Conservation (phyloP, 1,284 basidiomycete genomes). For the Violaceomyces palustris region DNA sequence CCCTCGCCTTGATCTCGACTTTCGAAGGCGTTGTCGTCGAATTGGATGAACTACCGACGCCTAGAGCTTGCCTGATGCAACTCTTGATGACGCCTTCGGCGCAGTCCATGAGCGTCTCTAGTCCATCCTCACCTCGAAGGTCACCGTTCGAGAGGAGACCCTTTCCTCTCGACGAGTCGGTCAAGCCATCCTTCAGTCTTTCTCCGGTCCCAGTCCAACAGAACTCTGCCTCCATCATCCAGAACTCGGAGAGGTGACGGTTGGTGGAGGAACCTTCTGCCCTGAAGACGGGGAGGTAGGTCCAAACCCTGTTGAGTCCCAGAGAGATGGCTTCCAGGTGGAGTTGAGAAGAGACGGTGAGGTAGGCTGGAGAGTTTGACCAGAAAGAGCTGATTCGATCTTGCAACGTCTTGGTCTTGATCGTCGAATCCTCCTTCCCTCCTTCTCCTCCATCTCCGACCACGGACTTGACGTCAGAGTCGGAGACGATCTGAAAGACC, state of each 20-base stretch:
- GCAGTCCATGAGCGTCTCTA: slow-evolving; percentile 21
- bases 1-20: slow-evolving; percentile 2
- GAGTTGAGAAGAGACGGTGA: slow-evolving; percentile 91
- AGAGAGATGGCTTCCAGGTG: slow-evolving; percentile 80
- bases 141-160: no score
- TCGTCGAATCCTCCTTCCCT: background rate
- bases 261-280: slow-evolving; percentile 83
- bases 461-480: slow-evolving; percentile 14
- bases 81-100: slow-evolving; percentile 28
- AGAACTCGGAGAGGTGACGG: slow-evolving; percentile 94
- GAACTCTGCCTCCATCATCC: slow-evolving; percentile 87
- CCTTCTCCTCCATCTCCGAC: no score
- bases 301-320: slow-evolving; percentile 77
- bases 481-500: slow-evolving; percentile 69
- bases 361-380: slow-evolving; percentile 62
- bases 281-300: slow-evolving; percentile 83
- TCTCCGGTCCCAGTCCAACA: slow-evolving; percentile 19
- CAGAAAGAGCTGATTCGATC: slow-evolving; percentile 21
- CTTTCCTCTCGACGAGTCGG: no score
- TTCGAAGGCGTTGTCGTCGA: background rate
- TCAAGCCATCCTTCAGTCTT: background rate
- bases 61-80: slow-evolving; percentile 10
- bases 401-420: background rate
- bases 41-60: background rate
- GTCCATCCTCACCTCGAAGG: background rate